Evolutionary conservation across 805 yeast species (phyloP).

Genomic region (Ascoidea rubescens): DNA sequence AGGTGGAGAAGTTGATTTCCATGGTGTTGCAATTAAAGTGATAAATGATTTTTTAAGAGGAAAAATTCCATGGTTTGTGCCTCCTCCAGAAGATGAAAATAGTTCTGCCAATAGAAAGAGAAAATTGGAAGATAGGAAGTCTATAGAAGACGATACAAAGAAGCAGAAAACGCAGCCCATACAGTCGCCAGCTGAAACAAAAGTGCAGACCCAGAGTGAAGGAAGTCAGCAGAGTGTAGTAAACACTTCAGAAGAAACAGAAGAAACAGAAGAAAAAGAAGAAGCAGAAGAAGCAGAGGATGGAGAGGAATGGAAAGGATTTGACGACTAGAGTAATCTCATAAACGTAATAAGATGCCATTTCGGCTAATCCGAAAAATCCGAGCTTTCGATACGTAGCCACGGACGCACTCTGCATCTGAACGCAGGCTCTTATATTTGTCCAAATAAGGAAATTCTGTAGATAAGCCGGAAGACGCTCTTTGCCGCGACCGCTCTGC

Average conservation of each 20-base stretch:
- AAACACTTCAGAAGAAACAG: neutral
- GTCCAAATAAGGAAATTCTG: too few relatives aligned
- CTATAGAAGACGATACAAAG: slow-evolving; percentile 10
- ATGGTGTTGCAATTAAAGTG: slow-evolving; percentile 80
- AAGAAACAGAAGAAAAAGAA: slow-evolving; percentile 12
- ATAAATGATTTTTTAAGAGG: slow-evolving; percentile 95
- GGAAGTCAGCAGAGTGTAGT: too few relatives aligned
- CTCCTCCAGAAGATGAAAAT: slow-evolving; percentile 62
- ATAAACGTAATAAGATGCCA: slow-evolving; percentile 11
- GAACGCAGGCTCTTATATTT: too few relatives aligned
- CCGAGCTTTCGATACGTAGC: too few relatives aligned
- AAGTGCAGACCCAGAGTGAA: too few relatives aligned
- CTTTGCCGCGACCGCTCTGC: too few relatives aligned
- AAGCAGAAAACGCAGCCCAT: too few relatives aligned
- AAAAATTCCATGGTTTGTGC: slow-evolving; percentile 93
- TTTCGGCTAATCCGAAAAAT: too few relatives aligned
- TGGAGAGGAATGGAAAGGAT: slow-evolving; percentile 26
- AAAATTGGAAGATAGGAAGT: slow-evolving; percentile 15
- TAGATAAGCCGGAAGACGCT: too few relatives aligned
- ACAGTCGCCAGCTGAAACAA: too few relatives aligned
- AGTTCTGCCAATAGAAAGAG: slow-evolving; percentile 27
- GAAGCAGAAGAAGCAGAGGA: slow-evolving; percentile 10
- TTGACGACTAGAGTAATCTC: slow-evolving; percentile 17
- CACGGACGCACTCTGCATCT: too few relatives aligned
- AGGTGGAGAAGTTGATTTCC: slow-evolving; percentile 97